Evolutionary conservation across 179 eudicot species (phyloP), one percentile per base, ranked within the genome.

Genomic region (Patellifolia procumbens): DNA sequence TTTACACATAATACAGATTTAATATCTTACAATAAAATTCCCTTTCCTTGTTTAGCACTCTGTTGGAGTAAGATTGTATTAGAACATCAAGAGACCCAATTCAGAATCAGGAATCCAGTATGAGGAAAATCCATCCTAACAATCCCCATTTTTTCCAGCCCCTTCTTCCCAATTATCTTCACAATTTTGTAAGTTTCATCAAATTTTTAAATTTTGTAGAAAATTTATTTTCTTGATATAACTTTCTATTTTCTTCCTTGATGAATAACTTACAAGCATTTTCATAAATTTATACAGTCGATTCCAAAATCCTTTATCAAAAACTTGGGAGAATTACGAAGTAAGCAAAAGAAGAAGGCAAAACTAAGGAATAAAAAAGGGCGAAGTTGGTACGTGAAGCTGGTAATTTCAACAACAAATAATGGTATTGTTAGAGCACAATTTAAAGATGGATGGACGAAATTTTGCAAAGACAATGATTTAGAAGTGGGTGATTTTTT

Each of bases 401-500:
- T 80, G 0, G 32, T 59, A 28, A 1, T 17, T 0, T 61, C 37
- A 29, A 10, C 52, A 16, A 16, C 13, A 10, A 12, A 39, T 39
- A 62, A 15, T 51, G 12, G 28, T n/a, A 34, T 51, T 19, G 58
- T 53, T 24, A 53, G n/a, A 32, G 2, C 22, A 11, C 4, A 62
- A 20, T 52, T 80, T 15, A 70, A 52, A 53, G 59, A 62, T 60
- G 82, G 82, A 16, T 75, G 82, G 82, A 31, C 29, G 4, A 55
- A 39, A 13, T 80, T 80, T 45, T 75, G 82, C 59, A 43, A 49
- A 11, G 37, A 80, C 7, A 42, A 70, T 63, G 35, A 19, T 29
- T 69, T 80, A n/a, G 55, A 80, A 52, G 26, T 80, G 1, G 82
- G 82, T 53, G 82, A 75, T 62, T 52, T 80, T 52, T 70, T 80